A percentile compares a stretch with the other conserved stretches of the same genome.
phyloP scores from a whole-genome alignment of 225 moss, liverwort and hornwort genomes.

The Sphagnum tenellum region DNA sequence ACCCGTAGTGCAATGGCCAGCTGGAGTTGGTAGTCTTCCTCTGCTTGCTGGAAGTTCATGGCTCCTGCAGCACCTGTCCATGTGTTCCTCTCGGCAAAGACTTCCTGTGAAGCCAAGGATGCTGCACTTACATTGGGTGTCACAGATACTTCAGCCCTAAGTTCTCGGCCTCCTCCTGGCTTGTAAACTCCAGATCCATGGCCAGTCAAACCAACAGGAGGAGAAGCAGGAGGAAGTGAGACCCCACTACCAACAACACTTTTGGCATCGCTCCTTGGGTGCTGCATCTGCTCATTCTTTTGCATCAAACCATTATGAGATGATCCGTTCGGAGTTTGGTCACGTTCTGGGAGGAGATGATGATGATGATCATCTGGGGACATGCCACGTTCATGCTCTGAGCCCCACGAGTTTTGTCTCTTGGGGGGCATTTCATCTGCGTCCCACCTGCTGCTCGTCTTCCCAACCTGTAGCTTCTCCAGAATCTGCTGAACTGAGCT shows the following conservation, averaged over 20 bases:
- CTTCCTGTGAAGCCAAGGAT: slow-evolving; percentile 45
- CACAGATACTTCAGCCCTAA: slow-evolving; percentile 51
- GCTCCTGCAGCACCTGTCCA: slow-evolving; percentile 35
- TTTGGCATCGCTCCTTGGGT: slow-evolving; percentile 12
- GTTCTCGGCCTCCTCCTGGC: slow-evolving; percentile 26
- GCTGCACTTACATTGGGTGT: slow-evolving; percentile 82
- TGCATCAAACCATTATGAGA: too few relatives aligned
- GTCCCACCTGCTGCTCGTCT: slow-evolving; percentile 25
- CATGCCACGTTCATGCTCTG: slow-evolving; percentile 15
- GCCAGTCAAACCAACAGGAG: slow-evolving; percentile 26
- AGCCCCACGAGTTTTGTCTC: slow-evolving; percentile 45
- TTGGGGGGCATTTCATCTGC: slow-evolving; percentile 34
- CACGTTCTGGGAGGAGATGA: slow-evolving; percentile 33
- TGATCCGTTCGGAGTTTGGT: slow-evolving; percentile 1
- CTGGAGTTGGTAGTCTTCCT: slow-evolving; percentile 96
- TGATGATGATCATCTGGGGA: background rate
- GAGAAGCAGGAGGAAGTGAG: background rate
- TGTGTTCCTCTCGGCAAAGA: slow-evolving; percentile 43
- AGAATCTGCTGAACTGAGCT: slow-evolving; percentile 71
- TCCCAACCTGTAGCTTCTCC: slow-evolving; percentile 68
- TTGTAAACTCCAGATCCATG: slow-evolving; percentile 24
- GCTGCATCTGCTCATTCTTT: too few relatives aligned
- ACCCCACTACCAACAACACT: too few relatives aligned
- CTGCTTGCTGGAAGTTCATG: slow-evolving; percentile 87
- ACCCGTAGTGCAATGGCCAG: slow-evolving; percentile 85